Evolutionary conservation across 2,329 filamentous ascomycete species (phyloP), one percentile per base, ranked within the genome.

Genomic region (Aspergillus jensenii): DNA sequence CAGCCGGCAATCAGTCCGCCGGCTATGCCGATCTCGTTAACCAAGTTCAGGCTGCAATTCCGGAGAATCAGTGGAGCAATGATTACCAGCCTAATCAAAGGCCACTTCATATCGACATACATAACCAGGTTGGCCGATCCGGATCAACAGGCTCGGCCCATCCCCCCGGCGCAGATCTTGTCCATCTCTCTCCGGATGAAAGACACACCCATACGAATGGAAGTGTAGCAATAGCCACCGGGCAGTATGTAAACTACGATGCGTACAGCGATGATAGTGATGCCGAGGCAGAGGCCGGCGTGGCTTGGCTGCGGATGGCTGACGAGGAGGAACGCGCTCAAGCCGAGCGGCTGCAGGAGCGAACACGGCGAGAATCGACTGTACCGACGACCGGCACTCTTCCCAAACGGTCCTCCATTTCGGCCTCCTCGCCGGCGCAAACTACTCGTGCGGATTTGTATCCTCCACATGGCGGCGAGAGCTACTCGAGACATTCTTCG

Each of bases 231-330:
- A 79, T 78, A 4, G 77, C 74, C 4, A 71, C 74, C 2, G 76
- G 78, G 54, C 71, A 79, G 51, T 76, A 77, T 58, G 72, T 78
- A 40, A 78, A 79, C 59, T 78, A 80, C 58, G 77, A 76, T 59
- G 76, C 77, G 6, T 82, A 82, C 65, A 81, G 81, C 61, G 89
- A 93, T 55, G 91, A 96, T 50, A 96, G 91, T 69, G 93, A 98
- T 69, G 87, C 90, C 0, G 93, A 97, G 73, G 93, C 90, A 19
- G 87, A 89, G 40, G 91, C 91, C 59, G 93, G 95, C 15, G 78
- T 96, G 52, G 84, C 90, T 70, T 92, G 92, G 64, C 86, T 98
- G 83, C 87, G 87, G 58, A 86, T 93, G 76, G 92, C 91, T 4
- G 91, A 96, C 60, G 85, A 91, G 71, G 82, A 87, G 71, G 90